These are phyloP conservation scores for Arachnopeziza araneosa DNA, from an alignment of 2,329 filamentous ascomycete genomes.

Conservation along the genomic window DNA sequence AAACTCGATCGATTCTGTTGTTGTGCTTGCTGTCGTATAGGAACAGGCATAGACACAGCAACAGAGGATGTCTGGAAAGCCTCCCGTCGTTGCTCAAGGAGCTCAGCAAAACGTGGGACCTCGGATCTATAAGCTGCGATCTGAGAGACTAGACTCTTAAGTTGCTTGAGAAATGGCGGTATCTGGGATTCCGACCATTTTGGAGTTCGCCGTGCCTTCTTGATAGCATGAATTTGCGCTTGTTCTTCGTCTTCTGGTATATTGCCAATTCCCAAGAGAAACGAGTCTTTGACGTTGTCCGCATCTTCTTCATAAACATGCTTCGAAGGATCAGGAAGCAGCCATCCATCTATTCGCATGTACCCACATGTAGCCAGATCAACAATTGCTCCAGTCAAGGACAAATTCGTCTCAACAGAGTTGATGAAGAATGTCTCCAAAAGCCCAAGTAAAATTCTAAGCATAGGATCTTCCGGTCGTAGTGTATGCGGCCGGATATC, in stretches of 20 bases:
- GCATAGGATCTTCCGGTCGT: conserved; percentile 54
- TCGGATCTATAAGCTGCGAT: conserved; percentile 55
- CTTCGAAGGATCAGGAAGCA: conserved; percentile 65
- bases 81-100: conserved; percentile 60
- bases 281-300: conserved; percentile 36
- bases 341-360: conserved; percentile 84
- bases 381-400: conserved; percentile 76
- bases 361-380: conserved; percentile 80
- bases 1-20: conserved; percentile 34
- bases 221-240: conserved; percentile 42
- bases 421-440: conserved; percentile 83
- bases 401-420: conserved; percentile 83
- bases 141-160: conserved; percentile 58
- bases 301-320: conserved; percentile 51
- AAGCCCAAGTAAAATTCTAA: conserved; percentile 62
- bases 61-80: conserved; percentile 55
- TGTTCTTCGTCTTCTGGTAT: conserved; percentile 35
- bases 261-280: conserved; percentile 12
- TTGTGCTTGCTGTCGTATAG: conserved; percentile 14
- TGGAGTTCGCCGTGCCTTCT: conserved; percentile 48
- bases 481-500: conserved; percentile 58
- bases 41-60: conserved; percentile 27
- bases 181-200: conserved; percentile 46
- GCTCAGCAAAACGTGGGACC: conserved; percentile 67
- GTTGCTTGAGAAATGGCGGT: conserved; percentile 49